These are phyloP conservation scores for Fusarium goolgardi DNA, from an alignment of 2,329 filamentous ascomycete genomes.

Conservation along the genomic window DNA sequence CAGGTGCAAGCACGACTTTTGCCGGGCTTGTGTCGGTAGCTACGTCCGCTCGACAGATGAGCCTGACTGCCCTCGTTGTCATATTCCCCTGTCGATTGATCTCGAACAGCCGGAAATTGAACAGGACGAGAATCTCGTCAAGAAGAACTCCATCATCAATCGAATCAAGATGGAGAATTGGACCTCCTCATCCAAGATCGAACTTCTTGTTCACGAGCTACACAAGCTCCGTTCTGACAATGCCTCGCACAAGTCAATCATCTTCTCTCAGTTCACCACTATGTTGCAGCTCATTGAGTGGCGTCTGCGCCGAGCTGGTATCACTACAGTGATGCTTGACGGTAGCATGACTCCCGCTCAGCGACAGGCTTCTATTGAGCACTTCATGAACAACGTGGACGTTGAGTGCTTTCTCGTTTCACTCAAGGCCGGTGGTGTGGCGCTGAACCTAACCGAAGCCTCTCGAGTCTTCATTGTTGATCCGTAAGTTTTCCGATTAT, in stretches of 20 bases:
- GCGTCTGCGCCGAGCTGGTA: conserved; percentile 94
- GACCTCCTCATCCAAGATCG: conserved; percentile 98
- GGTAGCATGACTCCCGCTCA: conserved; percentile 96
- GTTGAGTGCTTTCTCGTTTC: conserved; percentile 97
- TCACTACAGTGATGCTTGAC: conserved; percentile 98
- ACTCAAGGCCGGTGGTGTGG: conserved; percentile 94
- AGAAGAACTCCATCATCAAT: conserved; percentile 98
- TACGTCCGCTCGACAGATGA: conserved; percentile 81
- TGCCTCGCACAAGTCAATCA: conserved; percentile 94
- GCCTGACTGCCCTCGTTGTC: conserved; percentile 88
- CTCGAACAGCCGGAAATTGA: conserved; percentile 95
- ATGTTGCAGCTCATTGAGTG: conserved; percentile 98
- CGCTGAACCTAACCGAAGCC: conserved; percentile 93
- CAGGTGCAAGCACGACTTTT: conserved; percentile 85
- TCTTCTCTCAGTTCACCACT: conserved; percentile 96
- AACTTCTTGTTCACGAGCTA: conserved; percentile 93
- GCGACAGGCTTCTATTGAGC: conserved; percentile 91
- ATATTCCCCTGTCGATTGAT: conserved; percentile 90
- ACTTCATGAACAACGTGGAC: conserved; percentile 95
- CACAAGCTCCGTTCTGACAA: conserved; percentile 93
- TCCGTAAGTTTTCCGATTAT: conserved; percentile 70
- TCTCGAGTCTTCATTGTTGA: conserved; percentile 96
- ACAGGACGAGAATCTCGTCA: conserved; percentile 85
- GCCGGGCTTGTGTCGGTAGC: conserved; percentile 56
- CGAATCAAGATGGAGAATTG: conserved; percentile 99